Conservation (phyloP, 148 eudicot species). For the Vaccinium macrocarpon region DNA sequence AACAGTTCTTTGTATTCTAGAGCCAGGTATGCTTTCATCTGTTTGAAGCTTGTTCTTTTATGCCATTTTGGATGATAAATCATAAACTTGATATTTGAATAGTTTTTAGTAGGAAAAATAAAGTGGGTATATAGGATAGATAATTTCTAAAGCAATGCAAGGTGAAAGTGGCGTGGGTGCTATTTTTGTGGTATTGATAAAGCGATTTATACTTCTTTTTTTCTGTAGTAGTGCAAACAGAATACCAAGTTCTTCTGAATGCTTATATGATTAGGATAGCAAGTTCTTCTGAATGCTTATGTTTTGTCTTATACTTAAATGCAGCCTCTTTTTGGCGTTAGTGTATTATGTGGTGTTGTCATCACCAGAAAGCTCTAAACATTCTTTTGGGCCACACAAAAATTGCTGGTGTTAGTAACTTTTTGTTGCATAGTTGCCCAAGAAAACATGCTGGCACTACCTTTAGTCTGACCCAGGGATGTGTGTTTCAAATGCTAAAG, state of each 20-base stretch:
- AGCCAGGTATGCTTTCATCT: slow-evolving; percentile 46
- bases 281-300: neutral
- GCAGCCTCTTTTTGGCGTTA: neutral
- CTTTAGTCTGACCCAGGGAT: neutral
- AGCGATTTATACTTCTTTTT: neutral
- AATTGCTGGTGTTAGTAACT: neutral
- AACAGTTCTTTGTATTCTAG: slow-evolving; percentile 56
- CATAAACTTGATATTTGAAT: neutral
- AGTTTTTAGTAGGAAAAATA: neutral
- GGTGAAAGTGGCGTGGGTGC: neutral
- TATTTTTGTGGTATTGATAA: neutral
- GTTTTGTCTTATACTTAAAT: neutral
- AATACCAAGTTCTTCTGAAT: neutral
- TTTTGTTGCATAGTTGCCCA: neutral
- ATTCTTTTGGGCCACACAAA: neutral
- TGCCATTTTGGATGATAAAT: neutral
- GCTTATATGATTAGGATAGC: neutral
- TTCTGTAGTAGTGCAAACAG: neutral
- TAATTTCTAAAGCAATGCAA: neutral
- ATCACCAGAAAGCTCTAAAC: neutral
- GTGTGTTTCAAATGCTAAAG: neutral
- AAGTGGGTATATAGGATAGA: neutral
- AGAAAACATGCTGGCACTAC: neutral
- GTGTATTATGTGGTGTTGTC: neutral
- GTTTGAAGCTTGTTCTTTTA: neutral